Base-by-base conservation (phyloP, 306 rosid genomes). In the Acacia crassicarpa region DNA sequence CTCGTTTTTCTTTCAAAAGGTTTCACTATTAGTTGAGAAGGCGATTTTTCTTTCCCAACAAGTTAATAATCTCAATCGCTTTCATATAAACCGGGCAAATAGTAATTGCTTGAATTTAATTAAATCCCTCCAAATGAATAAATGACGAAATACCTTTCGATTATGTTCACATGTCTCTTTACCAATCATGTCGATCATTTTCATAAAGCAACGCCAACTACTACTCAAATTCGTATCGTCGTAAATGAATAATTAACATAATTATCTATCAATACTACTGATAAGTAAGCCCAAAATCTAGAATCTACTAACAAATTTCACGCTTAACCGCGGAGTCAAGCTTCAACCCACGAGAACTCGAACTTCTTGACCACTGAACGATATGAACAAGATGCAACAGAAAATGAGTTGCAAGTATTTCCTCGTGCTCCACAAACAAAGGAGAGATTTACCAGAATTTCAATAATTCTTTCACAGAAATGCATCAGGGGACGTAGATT, bases 401-500 rank as follows among this genome's bases (percentile, higher is more conserved):
- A n/a, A 44, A 6, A 14, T 45, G 45, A 44, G 35, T 6, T 23
- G 58, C 58, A 3, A 20, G 32, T 19, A 40, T 41, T 40, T 46
- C 40, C 76, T 33, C 78, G 2, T 33, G 25, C 45, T 27, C 43
- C 62, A 48, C 16, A 3, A 17, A 23, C 48, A 19, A 54, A 49
- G 51, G 41, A 54, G n/a, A 75, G 67, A 16, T 54, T 11, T 56
- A 8, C 62, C 62, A 25, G 62, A 56, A 76, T 79, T 23, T 75
- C 69, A 72, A 59, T 79, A 76, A 78, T 82, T 72, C 13, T 49
- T 25, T 59, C 35, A 53, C 35, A 67, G 19, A 33, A 73, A n/a
- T 27, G 16, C 77, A 69, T 67, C 46, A 80, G 59, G 69, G 77
- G 74, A 67, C 76, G 71, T 80, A 59, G 72, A 76, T 69, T 80